Percentiles rank a stretch among this genome's conserved stretches.
phyloP scores from a whole-genome alignment of 192 early-diverging fungal species.

The Entophlyctis luteolus region DNA sequence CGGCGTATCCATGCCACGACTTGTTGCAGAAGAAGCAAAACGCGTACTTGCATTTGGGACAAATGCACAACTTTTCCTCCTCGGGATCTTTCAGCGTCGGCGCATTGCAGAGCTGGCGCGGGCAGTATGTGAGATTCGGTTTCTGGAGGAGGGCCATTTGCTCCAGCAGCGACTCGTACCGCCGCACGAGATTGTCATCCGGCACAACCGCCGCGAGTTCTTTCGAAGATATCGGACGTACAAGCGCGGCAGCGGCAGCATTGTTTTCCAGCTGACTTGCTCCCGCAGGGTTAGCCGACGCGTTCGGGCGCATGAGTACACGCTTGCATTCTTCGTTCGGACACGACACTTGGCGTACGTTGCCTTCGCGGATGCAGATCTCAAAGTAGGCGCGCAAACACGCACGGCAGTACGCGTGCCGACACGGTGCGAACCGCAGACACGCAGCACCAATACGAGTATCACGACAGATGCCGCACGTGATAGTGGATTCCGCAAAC shows the following conservation, averaged over 20 bases:
- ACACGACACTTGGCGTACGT: conserved; percentile 22
- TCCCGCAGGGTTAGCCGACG: neutral
- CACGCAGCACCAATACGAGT: conserved; percentile 13
- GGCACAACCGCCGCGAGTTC: neutral
- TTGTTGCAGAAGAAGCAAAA: conserved; percentile 38
- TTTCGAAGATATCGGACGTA: no score
- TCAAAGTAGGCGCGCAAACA: conserved; percentile 36
- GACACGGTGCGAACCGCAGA: conserved; percentile 22
- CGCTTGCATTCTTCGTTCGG: conserved; percentile 27
- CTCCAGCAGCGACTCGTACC: conserved; percentile 12
- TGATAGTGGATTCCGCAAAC: conserved; percentile 22
- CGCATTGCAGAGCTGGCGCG: conserved; percentile 26
- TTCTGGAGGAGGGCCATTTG: conserved; percentile 19
- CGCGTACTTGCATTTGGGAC: conserved; percentile 29
- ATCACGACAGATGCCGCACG: conserved; percentile 37
- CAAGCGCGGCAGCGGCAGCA: neutral
- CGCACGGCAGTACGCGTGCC: conserved; percentile 33
- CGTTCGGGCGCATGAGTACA: neutral
- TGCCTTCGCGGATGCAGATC: conserved; percentile 30
- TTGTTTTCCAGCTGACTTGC: neutral
- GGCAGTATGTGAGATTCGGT: conserved; percentile 37
- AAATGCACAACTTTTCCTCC: conserved; percentile 39
- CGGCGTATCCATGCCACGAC: conserved; percentile 35
- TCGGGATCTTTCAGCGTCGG: conserved; percentile 29
- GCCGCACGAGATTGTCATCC: conserved; percentile 16